Conservation (phyloP, 345 rosid genomes). For the Euclidium syriacum region DNA sequence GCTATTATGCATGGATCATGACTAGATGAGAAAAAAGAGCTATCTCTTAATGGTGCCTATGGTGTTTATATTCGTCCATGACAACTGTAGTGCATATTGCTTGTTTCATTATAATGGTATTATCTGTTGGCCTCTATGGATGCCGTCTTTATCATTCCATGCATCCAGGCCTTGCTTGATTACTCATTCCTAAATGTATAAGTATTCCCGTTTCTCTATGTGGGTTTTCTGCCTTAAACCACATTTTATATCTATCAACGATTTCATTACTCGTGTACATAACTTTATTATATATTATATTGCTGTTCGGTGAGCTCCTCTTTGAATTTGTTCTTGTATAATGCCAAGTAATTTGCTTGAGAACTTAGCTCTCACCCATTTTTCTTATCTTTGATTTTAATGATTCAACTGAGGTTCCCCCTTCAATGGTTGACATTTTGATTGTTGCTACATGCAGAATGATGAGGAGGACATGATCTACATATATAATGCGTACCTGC, state of each 20-base stretch:
- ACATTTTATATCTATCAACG: neutral
- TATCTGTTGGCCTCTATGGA: neutral
- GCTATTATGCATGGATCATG: conserved; percentile 7
- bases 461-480: conserved; percentile 93
- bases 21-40: neutral
- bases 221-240: neutral
- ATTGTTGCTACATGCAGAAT: conserved; percentile 45
- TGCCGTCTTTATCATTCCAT: neutral
- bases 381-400: conserved; percentile 8
- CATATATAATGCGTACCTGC: conserved; percentile 87
- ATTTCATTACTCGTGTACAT: neutral
- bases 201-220: neutral
- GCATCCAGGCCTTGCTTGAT: neutral
- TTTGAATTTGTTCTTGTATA: neutral
- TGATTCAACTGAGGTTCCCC: neutral
- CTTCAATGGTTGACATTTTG: conserved; percentile 12
- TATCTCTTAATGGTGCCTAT: neutral
- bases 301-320: neutral
- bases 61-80: neutral
- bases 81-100: neutral
- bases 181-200: neutral
- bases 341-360: neutral
- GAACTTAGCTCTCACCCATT: neutral
- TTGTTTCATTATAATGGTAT: neutral
- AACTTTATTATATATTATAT: neutral